phyloP scores from a whole-genome alignment of 116 monocot species.

The Zostera marina region DNA sequence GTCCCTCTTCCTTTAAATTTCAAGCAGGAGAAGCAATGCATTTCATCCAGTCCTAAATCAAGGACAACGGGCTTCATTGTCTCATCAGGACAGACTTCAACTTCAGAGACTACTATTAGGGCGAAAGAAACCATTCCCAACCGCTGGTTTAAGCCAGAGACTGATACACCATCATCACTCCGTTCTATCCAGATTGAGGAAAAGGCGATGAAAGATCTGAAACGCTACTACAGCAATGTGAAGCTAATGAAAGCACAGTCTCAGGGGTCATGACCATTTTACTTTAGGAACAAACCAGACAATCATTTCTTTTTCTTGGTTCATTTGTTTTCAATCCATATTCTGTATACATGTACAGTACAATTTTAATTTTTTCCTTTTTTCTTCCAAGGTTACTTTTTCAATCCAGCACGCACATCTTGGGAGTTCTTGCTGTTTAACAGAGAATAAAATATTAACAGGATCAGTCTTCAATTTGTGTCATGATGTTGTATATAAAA shows the following conservation, averaged over 20 bases:
- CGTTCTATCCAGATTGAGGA: slow-evolving; percentile 96
- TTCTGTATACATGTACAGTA: slow-evolving; percentile 1
- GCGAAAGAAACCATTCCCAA: slow-evolving; percentile 33
- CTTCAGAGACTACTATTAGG: slow-evolving; percentile 21
- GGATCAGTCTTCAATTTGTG: too few species aligned
- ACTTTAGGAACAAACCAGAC: slow-evolving; percentile 1
- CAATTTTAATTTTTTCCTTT: neutral
- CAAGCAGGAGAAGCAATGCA: slow-evolving; percentile 57
- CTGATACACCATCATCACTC: slow-evolving; percentile 70
- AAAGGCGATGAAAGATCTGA: slow-evolving; percentile 90
- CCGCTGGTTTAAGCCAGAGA: slow-evolving; percentile 97
- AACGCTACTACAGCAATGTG: slow-evolving; percentile 78
- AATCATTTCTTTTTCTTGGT: neutral
- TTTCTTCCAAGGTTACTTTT: neutral
- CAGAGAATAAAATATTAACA: too few species aligned
- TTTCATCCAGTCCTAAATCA: slow-evolving; percentile 63
- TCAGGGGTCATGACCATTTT: slow-evolving; percentile 14
- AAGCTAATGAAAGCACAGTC: slow-evolving; percentile 53
- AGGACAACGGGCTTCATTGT: slow-evolving; percentile 55
- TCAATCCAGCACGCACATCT: neutral
- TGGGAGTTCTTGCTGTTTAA: neutral
- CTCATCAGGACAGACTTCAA: slow-evolving; percentile 17
- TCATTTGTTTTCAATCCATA: neutral
- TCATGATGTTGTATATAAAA: too few species aligned
- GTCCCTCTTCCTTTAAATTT: neutral